Evolutionary conservation across 1,284 basidiomycete genomes (phyloP).

Genomic region (Boletus calvinii): DNA sequence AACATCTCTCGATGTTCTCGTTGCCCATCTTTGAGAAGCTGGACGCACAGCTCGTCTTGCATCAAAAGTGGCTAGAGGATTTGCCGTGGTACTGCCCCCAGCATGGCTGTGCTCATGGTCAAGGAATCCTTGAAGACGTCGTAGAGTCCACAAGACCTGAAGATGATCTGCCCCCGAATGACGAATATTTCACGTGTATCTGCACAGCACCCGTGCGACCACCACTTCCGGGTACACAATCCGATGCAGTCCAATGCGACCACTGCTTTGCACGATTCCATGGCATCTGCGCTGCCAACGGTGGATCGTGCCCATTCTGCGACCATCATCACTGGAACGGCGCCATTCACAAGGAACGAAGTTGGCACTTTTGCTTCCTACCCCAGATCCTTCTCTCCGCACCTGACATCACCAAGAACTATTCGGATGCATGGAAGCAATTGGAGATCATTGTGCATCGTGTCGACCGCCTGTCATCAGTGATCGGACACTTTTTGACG

Average conservation of each 20-base stretch:
- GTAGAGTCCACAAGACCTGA: slow-evolving; percentile 67
- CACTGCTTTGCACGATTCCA: slow-evolving; percentile 83
- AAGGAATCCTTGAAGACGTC: slow-evolving; percentile 67
- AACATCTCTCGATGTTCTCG: slow-evolving; percentile 68
- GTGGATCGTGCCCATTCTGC: slow-evolving; percentile 86
- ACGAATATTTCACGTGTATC: slow-evolving; percentile 82
- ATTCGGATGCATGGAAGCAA: slow-evolving; percentile 74
- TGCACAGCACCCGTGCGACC: slow-evolving; percentile 72
- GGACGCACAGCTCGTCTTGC: slow-evolving; percentile 60
- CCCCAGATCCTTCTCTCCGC: slow-evolving; percentile 65
- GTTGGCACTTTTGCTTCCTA: slow-evolving; percentile 77
- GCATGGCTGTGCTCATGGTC: slow-evolving; percentile 59
- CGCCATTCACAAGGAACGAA: slow-evolving; percentile 72
- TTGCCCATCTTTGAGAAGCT: slow-evolving; percentile 71
- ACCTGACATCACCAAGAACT: slow-evolving; percentile 70
- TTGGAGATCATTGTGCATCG: slow-evolving; percentile 74
- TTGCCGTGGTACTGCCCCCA: slow-evolving; percentile 75
- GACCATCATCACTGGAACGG: slow-evolving; percentile 88
- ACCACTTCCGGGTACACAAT: slow-evolving; percentile 65
- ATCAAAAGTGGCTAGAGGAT: slow-evolving; percentile 67
- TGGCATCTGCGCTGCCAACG: slow-evolving; percentile 75
- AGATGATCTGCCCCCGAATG: slow-evolving; percentile 70
- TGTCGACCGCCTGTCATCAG: slow-evolving; percentile 65
- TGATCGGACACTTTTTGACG: slow-evolving; percentile 75
- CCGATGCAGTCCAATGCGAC: slow-evolving; percentile 83